Percentiles rank a stretch among this genome's conserved stretches.
These are phyloP conservation scores for Phascolomyces articulosus DNA, from an alignment of 371 early-diverging fungal species.

Conservation along the genomic window DNA sequence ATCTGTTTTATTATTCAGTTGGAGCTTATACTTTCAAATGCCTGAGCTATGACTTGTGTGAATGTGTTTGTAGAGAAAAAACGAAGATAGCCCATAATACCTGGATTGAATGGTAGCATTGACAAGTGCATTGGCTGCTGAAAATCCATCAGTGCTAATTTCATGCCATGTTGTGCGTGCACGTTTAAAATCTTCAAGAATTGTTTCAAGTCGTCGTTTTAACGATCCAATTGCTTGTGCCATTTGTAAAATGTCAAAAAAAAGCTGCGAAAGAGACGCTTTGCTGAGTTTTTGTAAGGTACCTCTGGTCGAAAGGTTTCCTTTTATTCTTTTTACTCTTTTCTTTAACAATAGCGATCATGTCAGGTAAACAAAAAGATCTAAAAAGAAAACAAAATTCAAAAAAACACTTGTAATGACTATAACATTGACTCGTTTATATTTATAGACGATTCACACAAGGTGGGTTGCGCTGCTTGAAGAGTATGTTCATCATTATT, in stretches of 20 bases:
- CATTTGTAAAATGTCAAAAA: slow-evolving; percentile 20
- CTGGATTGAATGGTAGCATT: slow-evolving; percentile 44
- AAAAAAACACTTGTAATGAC: background rate
- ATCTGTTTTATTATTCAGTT: slow-evolving; percentile 23
- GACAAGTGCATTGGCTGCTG: slow-evolving; percentile 34
- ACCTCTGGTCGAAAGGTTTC: too few species aligned
- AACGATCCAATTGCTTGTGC: slow-evolving; percentile 35
- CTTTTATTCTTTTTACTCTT: background rate
- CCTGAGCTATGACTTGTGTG: too few species aligned
- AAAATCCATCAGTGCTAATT: slow-evolving; percentile 39
- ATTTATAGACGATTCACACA: background rate
- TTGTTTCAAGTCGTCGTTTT: slow-evolving; percentile 33
- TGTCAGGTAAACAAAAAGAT: background rate
- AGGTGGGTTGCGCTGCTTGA: background rate
- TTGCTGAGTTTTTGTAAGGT: slow-evolving; percentile 5
- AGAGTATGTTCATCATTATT: too few species aligned
- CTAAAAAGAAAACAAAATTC: background rate
- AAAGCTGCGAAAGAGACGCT: background rate
- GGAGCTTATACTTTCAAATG: too few species aligned
- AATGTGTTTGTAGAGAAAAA: too few species aligned
- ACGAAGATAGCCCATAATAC: too few species aligned
- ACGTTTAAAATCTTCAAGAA: slow-evolving; percentile 40
- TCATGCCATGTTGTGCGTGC: slow-evolving; percentile 40
- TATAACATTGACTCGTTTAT: background rate
- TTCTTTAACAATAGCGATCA: background rate